These are phyloP conservation scores for Dictyostelium firmibasis DNA, from an alignment of 78 protist species.

Conservation along the genomic window DNA sequence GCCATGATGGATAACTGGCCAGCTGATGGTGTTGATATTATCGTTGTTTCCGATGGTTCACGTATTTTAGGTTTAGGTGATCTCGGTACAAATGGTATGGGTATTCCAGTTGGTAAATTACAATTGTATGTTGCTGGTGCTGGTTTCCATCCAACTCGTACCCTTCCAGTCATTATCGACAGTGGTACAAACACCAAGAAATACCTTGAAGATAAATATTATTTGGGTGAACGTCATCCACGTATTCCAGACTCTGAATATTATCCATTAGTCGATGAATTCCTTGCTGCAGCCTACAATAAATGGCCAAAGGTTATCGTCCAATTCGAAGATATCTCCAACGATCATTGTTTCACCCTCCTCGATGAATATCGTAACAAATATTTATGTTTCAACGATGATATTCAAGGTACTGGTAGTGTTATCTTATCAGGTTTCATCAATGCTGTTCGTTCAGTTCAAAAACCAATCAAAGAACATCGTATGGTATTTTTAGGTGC, in stretches of 20 bases:
- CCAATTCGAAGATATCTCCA: slow-evolving; percentile 97
- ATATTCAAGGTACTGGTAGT: slow-evolving; percentile 97
- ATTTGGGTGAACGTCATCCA: slow-evolving; percentile 89
- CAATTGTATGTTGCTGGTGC: slow-evolving; percentile 93
- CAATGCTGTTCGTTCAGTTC: slow-evolving; percentile 81
- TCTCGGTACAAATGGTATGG: slow-evolving; percentile 97
- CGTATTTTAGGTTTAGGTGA: slow-evolving; percentile 99
- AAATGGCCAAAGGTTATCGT: slow-evolving; percentile 88
- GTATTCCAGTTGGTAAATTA: slow-evolving; percentile 98
- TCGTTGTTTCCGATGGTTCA: slow-evolving; percentile 98
- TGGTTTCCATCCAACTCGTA: slow-evolving; percentile 86
- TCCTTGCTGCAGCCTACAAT: slow-evolving; percentile 87
- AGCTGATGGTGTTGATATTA: slow-evolving; percentile 78
- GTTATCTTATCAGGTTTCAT: slow-evolving; percentile 92
- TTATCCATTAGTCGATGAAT: slow-evolving; percentile 92
- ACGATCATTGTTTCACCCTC: slow-evolving; percentile 87
- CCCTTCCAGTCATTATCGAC: slow-evolving; percentile 97
- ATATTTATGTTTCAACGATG: slow-evolving; percentile 97
- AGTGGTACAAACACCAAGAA: slow-evolving; percentile 95
- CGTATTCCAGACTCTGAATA: slow-evolving; percentile 85
- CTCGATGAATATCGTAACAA: slow-evolving; percentile 87
- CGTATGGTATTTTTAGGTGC: slow-evolving; percentile 93
- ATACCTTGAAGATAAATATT: slow-evolving; percentile 88
- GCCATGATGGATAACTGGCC: slow-evolving; percentile 91
- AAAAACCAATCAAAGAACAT: slow-evolving; percentile 79